Conservation (phyloP, 2,329 filamentous ascomycete genomes). For the Macrophomina tecta region DNA sequence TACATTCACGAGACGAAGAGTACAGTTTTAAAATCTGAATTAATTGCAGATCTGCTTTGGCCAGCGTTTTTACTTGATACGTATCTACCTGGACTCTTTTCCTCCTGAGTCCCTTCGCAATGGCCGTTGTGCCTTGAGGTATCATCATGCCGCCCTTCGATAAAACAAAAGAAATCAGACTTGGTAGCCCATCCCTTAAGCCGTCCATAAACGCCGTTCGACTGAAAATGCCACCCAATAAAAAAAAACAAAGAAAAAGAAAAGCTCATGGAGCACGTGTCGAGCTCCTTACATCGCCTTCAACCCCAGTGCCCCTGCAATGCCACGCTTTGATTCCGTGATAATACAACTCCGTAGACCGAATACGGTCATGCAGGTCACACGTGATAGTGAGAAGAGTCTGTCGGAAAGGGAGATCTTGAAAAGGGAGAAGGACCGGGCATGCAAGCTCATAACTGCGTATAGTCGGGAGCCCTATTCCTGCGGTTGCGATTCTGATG, state of each 20-base stretch:
- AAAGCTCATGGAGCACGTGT: neutral
- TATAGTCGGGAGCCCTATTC: conserved; percentile 87
- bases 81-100: conserved; percentile 2
- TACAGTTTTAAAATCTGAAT: neutral
- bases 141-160: conserved; percentile 21
- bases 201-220: conserved; percentile 4
- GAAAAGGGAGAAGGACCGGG: neutral
- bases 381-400: neutral
- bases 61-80: neutral
- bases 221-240: conserved; percentile 10
- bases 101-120: neutral
- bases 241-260: neutral
- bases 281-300: neutral
- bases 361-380: conserved; percentile 9
- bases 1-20: neutral
- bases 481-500: conserved; percentile 82
- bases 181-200: neutral
- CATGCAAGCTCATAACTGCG: conserved; percentile 67
- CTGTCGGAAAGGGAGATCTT: neutral
- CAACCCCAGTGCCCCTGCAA: conserved; percentile 21
- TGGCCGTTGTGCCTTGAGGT: conserved; percentile 13
- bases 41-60: conserved; percentile 1
- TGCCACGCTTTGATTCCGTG: conserved; percentile 18
- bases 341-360: conserved; percentile 11
- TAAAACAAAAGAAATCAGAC: neutral